phyloP scores from a whole-genome alignment of 1,139 yeast genomes.

The Geotrichum klebahnii region DNA sequence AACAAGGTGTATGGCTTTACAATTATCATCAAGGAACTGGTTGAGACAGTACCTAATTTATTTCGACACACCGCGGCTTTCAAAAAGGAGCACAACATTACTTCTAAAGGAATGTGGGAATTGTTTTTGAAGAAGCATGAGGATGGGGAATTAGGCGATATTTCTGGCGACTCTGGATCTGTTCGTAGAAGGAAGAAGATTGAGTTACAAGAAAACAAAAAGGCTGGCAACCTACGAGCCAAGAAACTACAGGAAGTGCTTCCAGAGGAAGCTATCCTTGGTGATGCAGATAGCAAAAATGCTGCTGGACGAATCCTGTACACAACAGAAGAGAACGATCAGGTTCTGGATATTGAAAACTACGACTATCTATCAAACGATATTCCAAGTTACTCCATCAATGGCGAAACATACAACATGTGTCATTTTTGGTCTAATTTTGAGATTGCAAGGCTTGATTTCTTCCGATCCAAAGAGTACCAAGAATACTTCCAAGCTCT shows the following conservation, averaged over 20 bases:
- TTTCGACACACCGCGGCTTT: constrained; percentile 67
- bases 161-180: constrained; percentile 27
- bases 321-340: constrained; percentile 17
- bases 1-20: constrained; percentile 82
- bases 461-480: constrained; percentile 63
- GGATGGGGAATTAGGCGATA: constrained; percentile 23
- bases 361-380: constrained; percentile 23
- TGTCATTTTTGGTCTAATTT: constrained; percentile 95
- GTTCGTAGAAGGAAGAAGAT: constrained; percentile 31
- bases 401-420: constrained; percentile 65
- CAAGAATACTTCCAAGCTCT: constrained; percentile 60
- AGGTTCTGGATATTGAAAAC: constrained; percentile 20
- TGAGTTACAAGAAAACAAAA: constrained; percentile 32
- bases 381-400: constrained; percentile 42
- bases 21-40: constrained; percentile 66
- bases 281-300: constrained; percentile 14
- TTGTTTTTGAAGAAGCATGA: constrained; percentile 35
- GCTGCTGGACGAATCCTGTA: constrained; percentile 19
- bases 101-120: constrained; percentile 48
- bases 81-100: constrained; percentile 47
- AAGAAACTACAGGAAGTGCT: constrained; percentile 25
- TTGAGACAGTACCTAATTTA: constrained; percentile 74
- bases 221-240: constrained; percentile 22
- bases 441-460: constrained; percentile 76
- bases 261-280: constrained; percentile 25